phyloP scores from a whole-genome alignment of 2,329 filamentous ascomycete genomes.

The Colletotrichum shisoi region DNA sequence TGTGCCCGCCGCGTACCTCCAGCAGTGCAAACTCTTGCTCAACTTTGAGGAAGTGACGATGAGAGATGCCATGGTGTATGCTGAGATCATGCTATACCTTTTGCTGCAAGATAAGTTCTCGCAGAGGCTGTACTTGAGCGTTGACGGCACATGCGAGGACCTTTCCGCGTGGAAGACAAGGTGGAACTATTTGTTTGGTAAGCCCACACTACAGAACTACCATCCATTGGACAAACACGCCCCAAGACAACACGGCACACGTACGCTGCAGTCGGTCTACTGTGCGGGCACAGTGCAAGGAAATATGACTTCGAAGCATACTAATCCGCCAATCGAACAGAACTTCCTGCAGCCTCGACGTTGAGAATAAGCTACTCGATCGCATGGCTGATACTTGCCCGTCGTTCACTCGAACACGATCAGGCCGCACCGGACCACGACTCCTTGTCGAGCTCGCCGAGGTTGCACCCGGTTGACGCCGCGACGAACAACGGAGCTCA shows the following conservation, averaged over 20 bases:
- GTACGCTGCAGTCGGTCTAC: too few species aligned
- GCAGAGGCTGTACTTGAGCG: constrained; percentile 45
- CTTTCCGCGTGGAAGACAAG: constrained; percentile 48
- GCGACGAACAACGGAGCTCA: neutral
- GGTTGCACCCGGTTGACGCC: constrained; percentile 21
- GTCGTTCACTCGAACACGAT: constrained; percentile 33
- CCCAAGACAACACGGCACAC: neutral
- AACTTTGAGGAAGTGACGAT: constrained; percentile 54
- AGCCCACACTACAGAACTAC: constrained; percentile 18
- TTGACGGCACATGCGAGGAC: constrained; percentile 47
- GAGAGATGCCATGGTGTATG: constrained; percentile 52
- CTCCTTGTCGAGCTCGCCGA: constrained; percentile 32
- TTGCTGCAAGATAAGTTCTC: constrained; percentile 49
- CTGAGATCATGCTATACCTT: constrained; percentile 51
- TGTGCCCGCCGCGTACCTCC: constrained; percentile 50
- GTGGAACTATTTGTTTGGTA: constrained; percentile 49
- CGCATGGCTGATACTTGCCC: constrained; percentile 47
- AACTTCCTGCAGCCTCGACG: constrained; percentile 47
- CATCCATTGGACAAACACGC: neutral
- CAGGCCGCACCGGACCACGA: constrained; percentile 33
- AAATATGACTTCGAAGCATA: neutral
- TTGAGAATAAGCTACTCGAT: constrained; percentile 48
- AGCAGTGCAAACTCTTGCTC: constrained; percentile 52
- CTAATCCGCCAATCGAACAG: constrained; percentile 36
- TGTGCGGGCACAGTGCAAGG: neutral